Conservation (phyloP, 108 stramenopile species). For the Discostella pseudostelligera region DNA sequence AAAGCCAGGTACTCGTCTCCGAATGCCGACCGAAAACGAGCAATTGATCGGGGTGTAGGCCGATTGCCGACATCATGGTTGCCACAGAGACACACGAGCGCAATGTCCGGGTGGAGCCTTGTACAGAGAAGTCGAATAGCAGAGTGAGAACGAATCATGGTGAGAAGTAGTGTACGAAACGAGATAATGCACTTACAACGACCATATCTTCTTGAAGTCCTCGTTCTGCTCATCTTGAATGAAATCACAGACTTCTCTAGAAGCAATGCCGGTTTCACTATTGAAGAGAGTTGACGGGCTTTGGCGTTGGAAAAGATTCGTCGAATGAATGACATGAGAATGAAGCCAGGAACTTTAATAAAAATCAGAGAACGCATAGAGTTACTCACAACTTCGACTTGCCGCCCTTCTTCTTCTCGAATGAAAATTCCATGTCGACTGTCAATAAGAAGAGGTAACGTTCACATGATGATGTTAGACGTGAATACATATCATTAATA, state of each 20-base stretch:
- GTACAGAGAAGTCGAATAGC: not conserved
- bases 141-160: not conserved
- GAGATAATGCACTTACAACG: not conserved
- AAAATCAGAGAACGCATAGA: not conserved
- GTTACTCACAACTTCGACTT: constrained; percentile 21
- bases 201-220: constrained; percentile 59
- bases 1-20: constrained; percentile 78
- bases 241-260: constrained; percentile 56
- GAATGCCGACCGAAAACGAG: constrained; percentile 55
- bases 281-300: not conserved
- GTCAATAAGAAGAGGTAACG: too few species aligned
- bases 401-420: constrained; percentile 45
- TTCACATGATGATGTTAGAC: too few species aligned
- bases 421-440: constrained; percentile 60
- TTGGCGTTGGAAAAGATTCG: constrained; percentile 1
- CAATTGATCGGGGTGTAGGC: constrained; percentile 60
- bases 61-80: constrained; percentile 84
- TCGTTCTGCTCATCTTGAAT: constrained; percentile 63
- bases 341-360: not conserved
- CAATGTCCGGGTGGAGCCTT: constrained; percentile 63
- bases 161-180: not conserved
- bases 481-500: too few species aligned
- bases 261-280: constrained; percentile 20
- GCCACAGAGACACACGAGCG: constrained; percentile 80
- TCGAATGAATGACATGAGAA: constrained; percentile 16